phyloP scores from a whole-genome alignment of 2,329 filamentous ascomycete genomes.

The Alternaria consortialis region DNA sequence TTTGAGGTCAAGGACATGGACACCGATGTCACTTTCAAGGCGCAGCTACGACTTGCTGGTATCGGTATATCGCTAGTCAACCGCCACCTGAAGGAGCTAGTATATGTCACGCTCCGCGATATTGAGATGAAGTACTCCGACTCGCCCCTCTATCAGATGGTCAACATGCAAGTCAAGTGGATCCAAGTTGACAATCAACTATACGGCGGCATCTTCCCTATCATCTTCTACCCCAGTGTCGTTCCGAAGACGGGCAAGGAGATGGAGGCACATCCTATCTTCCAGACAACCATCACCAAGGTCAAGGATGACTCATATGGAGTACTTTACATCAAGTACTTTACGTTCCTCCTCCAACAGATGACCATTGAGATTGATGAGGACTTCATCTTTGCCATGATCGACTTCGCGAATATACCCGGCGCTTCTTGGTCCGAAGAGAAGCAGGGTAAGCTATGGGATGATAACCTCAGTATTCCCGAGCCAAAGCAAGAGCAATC shows the following conservation, averaged over 20 bases:
- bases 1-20: conserved; percentile 96
- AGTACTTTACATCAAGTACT: conserved; percentile 98
- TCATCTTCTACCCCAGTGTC: conserved; percentile 95
- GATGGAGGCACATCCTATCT: conserved; percentile 93
- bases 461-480: conserved; percentile 88
- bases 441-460: conserved; percentile 85
- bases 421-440: conserved; percentile 88
- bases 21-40: conserved; percentile 86
- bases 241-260: conserved; percentile 97
- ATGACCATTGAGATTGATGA: conserved; percentile 99
- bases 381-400: conserved; percentile 94
- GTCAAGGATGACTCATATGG: conserved; percentile 99
- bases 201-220: conserved; percentile 97
- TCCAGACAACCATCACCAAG: conserved; percentile 88
- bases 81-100: conserved; percentile 86
- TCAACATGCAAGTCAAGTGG: conserved; percentile 94
- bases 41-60: conserved; percentile 86
- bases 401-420: conserved; percentile 93
- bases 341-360: conserved; percentile 90
- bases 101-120: conserved; percentile 92
- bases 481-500: conserved; percentile 85
- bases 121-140: conserved; percentile 92
- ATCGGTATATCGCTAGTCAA: conserved; percentile 95
- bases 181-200: conserved; percentile 99
- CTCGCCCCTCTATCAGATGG: conserved; percentile 90